Evolutionary conservation across 1,139 yeast species (phyloP).

Genomic region (Pichia norvegensis): DNA sequence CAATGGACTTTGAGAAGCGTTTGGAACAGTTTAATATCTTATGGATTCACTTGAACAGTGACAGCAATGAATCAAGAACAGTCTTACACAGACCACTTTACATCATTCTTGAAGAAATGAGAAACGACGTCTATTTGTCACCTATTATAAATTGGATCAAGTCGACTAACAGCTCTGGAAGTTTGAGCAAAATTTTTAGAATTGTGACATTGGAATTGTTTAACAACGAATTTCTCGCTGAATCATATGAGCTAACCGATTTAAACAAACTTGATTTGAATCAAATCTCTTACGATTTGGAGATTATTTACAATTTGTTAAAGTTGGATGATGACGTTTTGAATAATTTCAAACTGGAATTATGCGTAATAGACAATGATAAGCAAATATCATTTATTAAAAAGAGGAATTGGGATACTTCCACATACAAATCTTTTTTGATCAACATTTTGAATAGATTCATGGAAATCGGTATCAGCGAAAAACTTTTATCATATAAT

Average conservation of each 20-base stretch:
- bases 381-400: slow-evolving; percentile 32
- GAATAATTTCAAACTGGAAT: slow-evolving; percentile 45
- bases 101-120: slow-evolving; percentile 56
- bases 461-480: slow-evolving; percentile 28
- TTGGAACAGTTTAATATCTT: slow-evolving; percentile 45
- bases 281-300: slow-evolving; percentile 50
- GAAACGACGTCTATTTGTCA: slow-evolving; percentile 35
- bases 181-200: slow-evolving; percentile 52
- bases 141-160: slow-evolving; percentile 53
- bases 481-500: slow-evolving; percentile 13
- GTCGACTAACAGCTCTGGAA: slow-evolving; percentile 44
- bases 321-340: slow-evolving; percentile 37
- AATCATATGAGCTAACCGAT: slow-evolving; percentile 21
- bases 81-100: slow-evolving; percentile 62
- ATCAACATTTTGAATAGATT: slow-evolving; percentile 43
- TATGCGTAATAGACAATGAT: slow-evolving; percentile 47
- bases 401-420: slow-evolving; percentile 43
- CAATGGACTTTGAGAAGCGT: slow-evolving; percentile 32
- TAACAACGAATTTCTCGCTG: slow-evolving; percentile 29
- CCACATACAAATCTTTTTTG: slow-evolving; percentile 55
- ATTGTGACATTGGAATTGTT: slow-evolving; percentile 47
- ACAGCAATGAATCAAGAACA: slow-evolving; percentile 32
- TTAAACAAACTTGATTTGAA: slow-evolving; percentile 46
- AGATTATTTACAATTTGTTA: slow-evolving; percentile 44
- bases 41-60: slow-evolving; percentile 50